Percentiles rank a stretch among this genome's conserved stretches.
phyloP scores from a whole-genome alignment of 352 stramenopile species.

The Phytophthora pini region DNA sequence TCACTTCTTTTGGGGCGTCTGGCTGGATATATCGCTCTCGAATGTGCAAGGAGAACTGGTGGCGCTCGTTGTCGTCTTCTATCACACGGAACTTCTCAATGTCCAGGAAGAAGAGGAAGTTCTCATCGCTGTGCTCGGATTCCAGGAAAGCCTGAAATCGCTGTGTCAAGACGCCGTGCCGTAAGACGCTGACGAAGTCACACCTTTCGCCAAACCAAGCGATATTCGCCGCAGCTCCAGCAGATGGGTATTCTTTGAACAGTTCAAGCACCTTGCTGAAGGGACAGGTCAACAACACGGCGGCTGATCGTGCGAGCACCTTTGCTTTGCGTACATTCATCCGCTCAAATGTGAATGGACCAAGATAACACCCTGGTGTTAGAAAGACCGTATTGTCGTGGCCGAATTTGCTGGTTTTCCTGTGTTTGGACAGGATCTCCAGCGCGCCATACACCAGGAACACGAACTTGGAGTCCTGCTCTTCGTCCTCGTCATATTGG shows the following conservation, averaged over 20 bases:
- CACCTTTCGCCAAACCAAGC: slow-evolving; percentile 77
- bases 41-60: slow-evolving; percentile 48
- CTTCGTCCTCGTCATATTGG: slow-evolving; percentile 46
- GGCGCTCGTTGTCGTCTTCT: slow-evolving; percentile 31
- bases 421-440: slow-evolving; percentile 60
- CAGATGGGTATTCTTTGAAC: slow-evolving; percentile 63
- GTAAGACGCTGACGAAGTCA: slow-evolving; percentile 67
- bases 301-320: slow-evolving; percentile 56
- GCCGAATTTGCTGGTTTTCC: slow-evolving; percentile 21
- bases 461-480: slow-evolving; percentile 47
- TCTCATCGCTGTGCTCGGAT: slow-evolving; percentile 82
- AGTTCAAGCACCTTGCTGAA: slow-evolving; percentile 54
- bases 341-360: slow-evolving; percentile 75
- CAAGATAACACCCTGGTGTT: slow-evolving; percentile 73
- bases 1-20: slow-evolving; percentile 72
- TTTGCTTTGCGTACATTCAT: slow-evolving; percentile 58
- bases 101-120: slow-evolving; percentile 78
- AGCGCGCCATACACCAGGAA: slow-evolving; percentile 77
- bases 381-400: slow-evolving; percentile 64
- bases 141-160: slow-evolving; percentile 73
- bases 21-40: slow-evolving; percentile 63
- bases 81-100: slow-evolving; percentile 59
- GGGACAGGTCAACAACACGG: slow-evolving; percentile 62
- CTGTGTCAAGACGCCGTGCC: slow-evolving; percentile 61
- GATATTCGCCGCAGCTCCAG: slow-evolving; percentile 72